Evolutionary conservation across 73 alveolate species (phyloP).

Genomic region (Paramecium sexaurelia): DNA sequence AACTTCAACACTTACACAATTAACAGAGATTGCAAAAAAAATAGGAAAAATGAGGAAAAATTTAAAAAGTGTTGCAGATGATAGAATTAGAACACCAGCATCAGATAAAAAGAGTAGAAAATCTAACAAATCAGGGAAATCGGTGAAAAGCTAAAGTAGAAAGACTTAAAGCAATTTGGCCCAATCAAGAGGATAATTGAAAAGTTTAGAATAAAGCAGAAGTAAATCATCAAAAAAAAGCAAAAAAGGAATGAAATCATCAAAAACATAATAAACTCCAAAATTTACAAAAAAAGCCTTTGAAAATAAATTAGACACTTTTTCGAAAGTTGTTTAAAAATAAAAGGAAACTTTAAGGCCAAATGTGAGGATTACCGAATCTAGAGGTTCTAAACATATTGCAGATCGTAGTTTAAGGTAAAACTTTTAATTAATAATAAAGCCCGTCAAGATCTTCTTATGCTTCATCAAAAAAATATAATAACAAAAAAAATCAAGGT

Average conservation of each 20-base stretch:
- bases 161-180: not conserved
- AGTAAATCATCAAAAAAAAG: slow-evolving; percentile 6
- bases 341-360: not conserved
- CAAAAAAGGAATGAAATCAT: not conserved
- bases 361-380: not conserved
- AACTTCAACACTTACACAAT: not conserved
- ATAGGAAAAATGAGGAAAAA: not conserved
- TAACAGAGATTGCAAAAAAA: not conserved
- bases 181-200: not conserved
- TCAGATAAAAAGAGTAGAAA: slow-evolving; percentile 1
- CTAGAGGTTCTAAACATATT: not conserved
- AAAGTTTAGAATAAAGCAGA: not conserved
- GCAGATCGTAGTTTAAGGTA: not conserved
- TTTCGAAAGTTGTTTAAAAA: not conserved
- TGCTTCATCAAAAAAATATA: not conserved
- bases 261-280: slow-evolving; percentile 11
- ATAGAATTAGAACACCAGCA: not conserved
- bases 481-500: not conserved
- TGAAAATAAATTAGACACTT: slow-evolving; percentile 33
- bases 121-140: not conserved
- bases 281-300: not conserved
- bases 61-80: not conserved
- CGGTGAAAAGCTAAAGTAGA: not conserved
- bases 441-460: not conserved
- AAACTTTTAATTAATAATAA: not conserved